phyloP scores from a whole-genome alignment of 2,329 filamentous ascomycete genomes.

The Scedosporium aurantiacum region DNA sequence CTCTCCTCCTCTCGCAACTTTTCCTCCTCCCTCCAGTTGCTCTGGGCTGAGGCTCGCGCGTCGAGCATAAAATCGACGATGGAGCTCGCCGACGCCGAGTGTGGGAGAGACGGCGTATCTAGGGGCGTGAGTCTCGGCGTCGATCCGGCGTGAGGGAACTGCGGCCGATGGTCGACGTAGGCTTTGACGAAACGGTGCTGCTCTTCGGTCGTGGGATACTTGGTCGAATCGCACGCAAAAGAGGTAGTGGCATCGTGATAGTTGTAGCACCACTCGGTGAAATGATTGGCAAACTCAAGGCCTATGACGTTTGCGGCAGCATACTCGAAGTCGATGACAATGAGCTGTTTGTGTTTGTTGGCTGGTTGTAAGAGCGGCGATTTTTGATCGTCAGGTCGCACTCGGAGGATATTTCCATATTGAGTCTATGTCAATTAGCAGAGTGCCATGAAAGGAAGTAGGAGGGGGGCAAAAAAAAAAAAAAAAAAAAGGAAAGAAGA shows the following conservation, averaged over 20 bases:
- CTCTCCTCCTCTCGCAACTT: slow-evolving; percentile 48
- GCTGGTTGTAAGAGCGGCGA: slow-evolving; percentile 80
- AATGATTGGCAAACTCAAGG: slow-evolving; percentile 94
- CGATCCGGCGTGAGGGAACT: slow-evolving; percentile 43
- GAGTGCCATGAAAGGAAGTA: neutral
- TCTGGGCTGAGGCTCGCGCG: slow-evolving; percentile 32
- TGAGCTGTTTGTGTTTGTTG: slow-evolving; percentile 89
- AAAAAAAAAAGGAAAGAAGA: neutral
- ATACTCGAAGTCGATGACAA: slow-evolving; percentile 98
- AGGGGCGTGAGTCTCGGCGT: slow-evolving; percentile 38
- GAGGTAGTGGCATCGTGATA: slow-evolving; percentile 66
- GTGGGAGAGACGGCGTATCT: slow-evolving; percentile 30
- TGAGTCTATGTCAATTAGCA: slow-evolving; percentile 55
- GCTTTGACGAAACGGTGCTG: slow-evolving; percentile 76
- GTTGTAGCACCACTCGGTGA: slow-evolving; percentile 97
- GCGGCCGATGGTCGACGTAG: slow-evolving; percentile 73
- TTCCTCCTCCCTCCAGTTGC: slow-evolving; percentile 39
- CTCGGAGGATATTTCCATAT: slow-evolving; percentile 91
- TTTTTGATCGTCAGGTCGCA: slow-evolving; percentile 55
- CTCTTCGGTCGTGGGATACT: slow-evolving; percentile 70
- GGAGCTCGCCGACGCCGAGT: slow-evolving; percentile 33
- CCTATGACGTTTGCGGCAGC: slow-evolving; percentile 79
- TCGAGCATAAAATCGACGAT: slow-evolving; percentile 74
- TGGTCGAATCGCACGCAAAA: slow-evolving; percentile 54
- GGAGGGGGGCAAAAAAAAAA: neutral